phyloP scores from a whole-genome alignment of 1,139 yeast genomes.

The Magnusiomyces starmeri region DNA sequence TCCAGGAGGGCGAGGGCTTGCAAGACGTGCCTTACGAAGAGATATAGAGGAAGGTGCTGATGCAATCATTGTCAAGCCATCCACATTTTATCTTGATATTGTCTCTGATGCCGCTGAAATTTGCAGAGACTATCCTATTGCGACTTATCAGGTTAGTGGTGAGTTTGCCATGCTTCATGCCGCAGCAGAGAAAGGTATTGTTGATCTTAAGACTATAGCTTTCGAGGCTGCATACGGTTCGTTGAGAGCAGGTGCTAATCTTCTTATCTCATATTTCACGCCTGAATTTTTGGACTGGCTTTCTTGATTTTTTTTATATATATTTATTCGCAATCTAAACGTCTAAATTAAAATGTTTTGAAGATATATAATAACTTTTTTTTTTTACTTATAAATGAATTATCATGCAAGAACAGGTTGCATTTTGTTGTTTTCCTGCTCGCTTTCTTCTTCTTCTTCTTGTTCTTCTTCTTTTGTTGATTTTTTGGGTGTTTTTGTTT shows the following conservation, averaged over 20 bases:
- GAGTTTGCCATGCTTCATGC: constrained; percentile 98
- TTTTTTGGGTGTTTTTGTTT: not conserved
- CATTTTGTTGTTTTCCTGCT: not conserved
- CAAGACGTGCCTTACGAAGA: constrained; percentile 80
- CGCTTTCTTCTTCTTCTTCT: constrained; percentile 2
- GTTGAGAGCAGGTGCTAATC: constrained; percentile 91
- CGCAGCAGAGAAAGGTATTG: constrained; percentile 93
- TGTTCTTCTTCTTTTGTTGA: not conserved
- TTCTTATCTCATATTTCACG: constrained; percentile 85
- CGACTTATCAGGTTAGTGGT: constrained; percentile 96
- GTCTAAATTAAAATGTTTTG: not conserved
- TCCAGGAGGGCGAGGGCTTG: constrained; percentile 85
- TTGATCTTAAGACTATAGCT: constrained; percentile 82
- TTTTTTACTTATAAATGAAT: not conserved
- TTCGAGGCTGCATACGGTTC: constrained; percentile 89
- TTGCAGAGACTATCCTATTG: constrained; percentile 78
- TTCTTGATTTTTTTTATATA: not conserved
- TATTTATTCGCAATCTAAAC: not conserved
- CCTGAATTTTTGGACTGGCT: constrained; percentile 97
- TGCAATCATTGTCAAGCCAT: constrained; percentile 93
- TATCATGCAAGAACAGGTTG: constrained; percentile 1
- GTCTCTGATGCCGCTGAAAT: constrained; percentile 81
- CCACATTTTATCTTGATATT: constrained; percentile 88
- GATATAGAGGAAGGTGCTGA: constrained; percentile 93
- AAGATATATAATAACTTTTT: no score